Evolutionary conservation across 192 early-diverging fungal species (phyloP).

Genomic region (Diversispora eburnea): DNA sequence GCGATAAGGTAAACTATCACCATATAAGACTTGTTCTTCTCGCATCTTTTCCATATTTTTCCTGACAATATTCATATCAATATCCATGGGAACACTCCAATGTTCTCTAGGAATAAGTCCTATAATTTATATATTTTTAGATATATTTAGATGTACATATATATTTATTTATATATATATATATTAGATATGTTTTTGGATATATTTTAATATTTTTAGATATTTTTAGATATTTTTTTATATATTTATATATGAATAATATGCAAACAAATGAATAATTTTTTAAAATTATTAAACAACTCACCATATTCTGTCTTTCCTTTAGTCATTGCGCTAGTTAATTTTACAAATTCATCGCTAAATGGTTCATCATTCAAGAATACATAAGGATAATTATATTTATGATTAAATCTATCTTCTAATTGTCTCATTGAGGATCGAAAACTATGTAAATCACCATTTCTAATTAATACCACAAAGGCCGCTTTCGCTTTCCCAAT

Average conservation of each 20-base stretch:
- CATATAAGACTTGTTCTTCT: slow-evolving; percentile 53
- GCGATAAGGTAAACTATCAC: slow-evolving; percentile 64
- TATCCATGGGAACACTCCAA: slow-evolving; percentile 80
- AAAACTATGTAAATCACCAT: slow-evolving; percentile 62
- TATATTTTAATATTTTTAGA: too few species aligned
- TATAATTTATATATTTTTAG: not conserved
- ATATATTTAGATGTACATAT: not conserved
- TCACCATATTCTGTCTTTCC: slow-evolving; percentile 60
- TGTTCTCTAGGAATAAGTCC: slow-evolving; percentile 59
- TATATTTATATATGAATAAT: too few species aligned
- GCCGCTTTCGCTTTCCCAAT: not conserved
- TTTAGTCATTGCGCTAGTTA: slow-evolving; percentile 51
- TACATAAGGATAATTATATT: slow-evolving; percentile 82
- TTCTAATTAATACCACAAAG: slow-evolving; percentile 76
- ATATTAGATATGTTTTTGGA: too few species aligned
- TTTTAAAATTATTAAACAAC: not conserved
- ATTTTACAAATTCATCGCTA: slow-evolving; percentile 60
- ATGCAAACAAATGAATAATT: too few species aligned
- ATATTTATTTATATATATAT: not conserved
- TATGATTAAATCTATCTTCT: slow-evolving; percentile 78
- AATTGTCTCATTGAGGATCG: slow-evolving; percentile 61
- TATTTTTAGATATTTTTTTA: too few species aligned
- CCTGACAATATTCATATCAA: slow-evolving; percentile 58
- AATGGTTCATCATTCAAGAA: slow-evolving; percentile 82
- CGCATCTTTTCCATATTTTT: slow-evolving; percentile 54